Evolutionary conservation across 2,329 filamentous ascomycete genomes (phyloP), one percentile per base, ranked within the genome.

Genomic region (Cryphonectria carpinicola): DNA sequence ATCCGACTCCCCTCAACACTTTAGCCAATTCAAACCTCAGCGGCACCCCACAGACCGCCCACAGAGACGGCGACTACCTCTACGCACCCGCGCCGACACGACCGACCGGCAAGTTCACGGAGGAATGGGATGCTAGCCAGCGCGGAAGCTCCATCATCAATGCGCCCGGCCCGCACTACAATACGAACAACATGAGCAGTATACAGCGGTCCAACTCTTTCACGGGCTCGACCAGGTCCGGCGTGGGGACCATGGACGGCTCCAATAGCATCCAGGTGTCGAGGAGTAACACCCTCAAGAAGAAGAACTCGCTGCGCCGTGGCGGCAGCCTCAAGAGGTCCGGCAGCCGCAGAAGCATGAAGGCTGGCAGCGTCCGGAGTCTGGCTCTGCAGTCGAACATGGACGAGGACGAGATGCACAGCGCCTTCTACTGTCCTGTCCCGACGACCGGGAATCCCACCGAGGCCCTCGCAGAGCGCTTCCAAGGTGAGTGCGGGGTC

Each of bases 401-500:
- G 41, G 91, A 93, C 72, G 86, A 88, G 72, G 88, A 91, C 71
- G 90, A 93, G 78, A 85, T 87, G 74, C 92, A 95, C 79, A 98
- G 93, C 81, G 93, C 92, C 60, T 98, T 98, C 79, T 91, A 90
- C 79, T 94, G 94, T 65, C 96, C 96, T 1, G 92, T 99, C 46
- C 96, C 95, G 3, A 98, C 93, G 6, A 89, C 88, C 25, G 93
- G 94, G 4, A 94, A 90, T 67, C 96, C 96, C 2, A 98, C 96
- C 1, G 95, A 98, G 71, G 86, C 93, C 66, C 86, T 99, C 41
- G 92, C 94, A 60, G 93, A 90, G 76, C 89, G 96, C 68, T 99
- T 99, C 79, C 93, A 98, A 85, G 88, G 94, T 94, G 86, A 72
- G 88, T 79, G n/a, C 37, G n/a, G 54, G 60, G 6, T 49, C 17